Evolutionary conservation across 768 basidiomycete species (phyloP).

Genomic region (Panaeolus cyanescens): DNA sequence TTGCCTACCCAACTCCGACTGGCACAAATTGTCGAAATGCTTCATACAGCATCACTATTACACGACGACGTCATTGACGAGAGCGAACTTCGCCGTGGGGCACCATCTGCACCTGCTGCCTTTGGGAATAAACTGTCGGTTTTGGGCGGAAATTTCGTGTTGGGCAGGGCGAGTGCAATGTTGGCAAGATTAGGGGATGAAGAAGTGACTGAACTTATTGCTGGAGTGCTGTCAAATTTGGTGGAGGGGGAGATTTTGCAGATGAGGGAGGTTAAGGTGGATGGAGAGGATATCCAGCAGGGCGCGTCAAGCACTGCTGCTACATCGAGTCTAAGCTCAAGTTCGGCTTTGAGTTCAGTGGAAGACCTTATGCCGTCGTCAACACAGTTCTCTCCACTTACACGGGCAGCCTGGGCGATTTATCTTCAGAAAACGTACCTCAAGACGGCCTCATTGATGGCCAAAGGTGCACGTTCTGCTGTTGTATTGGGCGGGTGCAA

Average conservation of each 20-base stretch:
- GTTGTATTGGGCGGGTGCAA: slow-evolving; percentile 86
- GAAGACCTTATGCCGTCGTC: background rate
- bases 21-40: slow-evolving; percentile 95
- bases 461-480: slow-evolving; percentile 84
- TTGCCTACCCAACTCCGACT: slow-evolving; percentile 89
- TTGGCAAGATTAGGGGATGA: slow-evolving; percentile 76
- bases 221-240: slow-evolving; percentile 83
- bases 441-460: slow-evolving; percentile 93
- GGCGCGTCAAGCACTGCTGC: background rate
- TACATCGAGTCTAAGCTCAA: too few species aligned
- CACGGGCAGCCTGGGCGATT: slow-evolving; percentile 59
- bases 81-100: slow-evolving; percentile 75
- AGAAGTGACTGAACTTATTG: slow-evolving; percentile 89
- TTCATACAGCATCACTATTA: slow-evolving; percentile 92
- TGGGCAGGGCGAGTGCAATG: slow-evolving; percentile 83
- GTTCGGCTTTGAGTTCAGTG: background rate
- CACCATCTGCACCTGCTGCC: slow-evolving; percentile 75
- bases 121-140: slow-evolving; percentile 91
- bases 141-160: slow-evolving; percentile 87
- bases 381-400: slow-evolving; percentile 6
- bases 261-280: slow-evolving; percentile 55
- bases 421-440: slow-evolving; percentile 95
- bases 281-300: slow-evolving; percentile 22
- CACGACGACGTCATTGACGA: slow-evolving; percentile 96
- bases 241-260: slow-evolving; percentile 96